A percentile compares a stretch with the other conserved stretches of the same genome.
phyloP scores from a whole-genome alignment of 176 grass and related monocot genomes.

The Zoysia pacifica region DNA sequence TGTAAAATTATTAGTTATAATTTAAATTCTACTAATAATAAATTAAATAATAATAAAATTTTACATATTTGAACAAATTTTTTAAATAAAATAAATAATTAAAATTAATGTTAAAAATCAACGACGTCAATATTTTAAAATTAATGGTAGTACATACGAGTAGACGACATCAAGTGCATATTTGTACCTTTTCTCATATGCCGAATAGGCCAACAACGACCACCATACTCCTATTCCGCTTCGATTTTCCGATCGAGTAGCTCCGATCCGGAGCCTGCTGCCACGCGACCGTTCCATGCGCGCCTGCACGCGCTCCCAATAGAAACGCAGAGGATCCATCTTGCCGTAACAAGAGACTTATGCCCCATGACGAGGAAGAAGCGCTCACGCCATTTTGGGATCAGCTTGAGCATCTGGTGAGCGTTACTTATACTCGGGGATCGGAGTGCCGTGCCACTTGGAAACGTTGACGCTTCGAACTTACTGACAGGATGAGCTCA shows the following conservation, averaged over 20 bases:
- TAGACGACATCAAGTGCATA: neutral
- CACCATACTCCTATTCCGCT: neutral
- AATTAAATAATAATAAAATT: no score
- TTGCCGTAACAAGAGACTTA: neutral
- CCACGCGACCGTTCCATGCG: neutral
- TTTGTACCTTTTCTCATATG: neutral
- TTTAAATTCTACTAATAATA: no score
- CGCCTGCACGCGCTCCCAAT: neutral
- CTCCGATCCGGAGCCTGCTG: neutral
- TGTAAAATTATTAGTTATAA: no score
- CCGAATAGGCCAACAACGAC: neutral
- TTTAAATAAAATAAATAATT: neutral
- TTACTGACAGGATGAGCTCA: conserved; percentile 52
- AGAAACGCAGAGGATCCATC: neutral
- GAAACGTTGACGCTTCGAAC: neutral
- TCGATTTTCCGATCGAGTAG: neutral
- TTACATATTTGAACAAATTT: no score
- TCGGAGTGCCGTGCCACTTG: neutral
- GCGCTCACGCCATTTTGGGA: neutral
- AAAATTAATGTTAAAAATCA: no score
- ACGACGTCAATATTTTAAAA: no score
- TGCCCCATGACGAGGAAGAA: neutral
- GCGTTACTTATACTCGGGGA: neutral
- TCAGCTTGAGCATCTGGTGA: neutral
- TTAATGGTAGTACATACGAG: neutral